Evolutionary conservation across 202 grass and related monocot genomes (phyloP).

Genomic region (Thinopyrum obtusiflorum): DNA sequence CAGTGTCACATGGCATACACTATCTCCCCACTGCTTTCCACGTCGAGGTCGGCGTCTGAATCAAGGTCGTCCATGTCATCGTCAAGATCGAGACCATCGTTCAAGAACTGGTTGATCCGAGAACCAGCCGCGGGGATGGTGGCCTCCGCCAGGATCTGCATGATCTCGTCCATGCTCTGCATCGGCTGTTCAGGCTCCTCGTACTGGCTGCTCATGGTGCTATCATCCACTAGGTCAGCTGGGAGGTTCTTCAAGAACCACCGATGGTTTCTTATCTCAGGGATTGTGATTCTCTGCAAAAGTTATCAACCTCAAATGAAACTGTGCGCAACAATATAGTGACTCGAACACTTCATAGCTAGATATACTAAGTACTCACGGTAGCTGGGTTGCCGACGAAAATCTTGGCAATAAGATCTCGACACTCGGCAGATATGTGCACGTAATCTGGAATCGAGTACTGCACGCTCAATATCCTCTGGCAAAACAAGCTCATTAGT

Average conservation of each 20-base stretch:
- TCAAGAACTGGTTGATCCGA: slow-evolving; percentile 68
- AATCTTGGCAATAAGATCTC: slow-evolving; percentile 78
- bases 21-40: slow-evolving; percentile 91
- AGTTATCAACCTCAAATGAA: background rate
- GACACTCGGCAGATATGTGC: slow-evolving; percentile 79
- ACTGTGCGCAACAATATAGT: background rate
- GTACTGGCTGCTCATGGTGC: slow-evolving; percentile 59
- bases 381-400: slow-evolving; percentile 79
- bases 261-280: slow-evolving; percentile 75
- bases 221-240: slow-evolving; percentile 73
- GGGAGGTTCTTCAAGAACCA: slow-evolving; percentile 93
- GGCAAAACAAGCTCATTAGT: slow-evolving; percentile 22
- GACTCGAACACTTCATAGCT: background rate
- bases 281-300: slow-evolving; percentile 88
- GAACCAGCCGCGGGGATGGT: slow-evolving; percentile 69
- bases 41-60: slow-evolving; percentile 71
- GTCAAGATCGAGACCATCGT: slow-evolving; percentile 66
- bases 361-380: slow-evolving; percentile 43
- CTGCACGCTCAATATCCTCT: slow-evolving; percentile 91
- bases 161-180: slow-evolving; percentile 88
- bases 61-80: slow-evolving; percentile 87
- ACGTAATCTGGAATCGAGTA: slow-evolving; percentile 99
- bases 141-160: slow-evolving; percentile 85
- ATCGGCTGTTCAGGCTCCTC: slow-evolving; percentile 89
- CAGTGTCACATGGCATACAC: slow-evolving; percentile 67